Percentiles rank a stretch among this genome's conserved stretches.
These are phyloP conservation scores for Candida hispaniensis DNA, from an alignment of 805 yeast genomes.

Conservation along the genomic window DNA sequence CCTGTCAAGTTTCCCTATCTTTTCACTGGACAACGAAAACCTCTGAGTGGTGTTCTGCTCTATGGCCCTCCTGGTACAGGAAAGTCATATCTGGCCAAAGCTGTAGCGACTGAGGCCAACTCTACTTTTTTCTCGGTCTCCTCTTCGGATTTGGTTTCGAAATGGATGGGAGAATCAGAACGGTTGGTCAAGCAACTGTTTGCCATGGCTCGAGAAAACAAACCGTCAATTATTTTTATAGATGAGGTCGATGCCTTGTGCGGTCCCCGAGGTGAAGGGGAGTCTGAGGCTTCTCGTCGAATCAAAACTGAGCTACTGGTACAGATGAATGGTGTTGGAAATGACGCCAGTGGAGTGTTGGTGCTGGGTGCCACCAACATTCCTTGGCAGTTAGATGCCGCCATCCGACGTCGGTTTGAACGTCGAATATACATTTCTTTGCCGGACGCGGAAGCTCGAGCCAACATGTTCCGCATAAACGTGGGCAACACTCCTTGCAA, in stretches of 20 bases:
- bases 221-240: conserved; percentile 90
- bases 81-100: conserved; percentile 92
- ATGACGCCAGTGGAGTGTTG: conserved; percentile 82
- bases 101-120: conserved; percentile 97
- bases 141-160: conserved; percentile 90
- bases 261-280: conserved; percentile 97
- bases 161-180: conserved; percentile 99
- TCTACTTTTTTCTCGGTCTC: conserved; percentile 93
- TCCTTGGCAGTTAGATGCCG: conserved; percentile 98
- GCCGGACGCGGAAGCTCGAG: conserved; percentile 88
- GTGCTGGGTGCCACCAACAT: conserved; percentile 97
- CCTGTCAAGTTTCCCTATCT: conserved; percentile 95
- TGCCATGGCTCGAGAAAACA: conserved; percentile 91
- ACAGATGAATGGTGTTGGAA: conserved; percentile 99
- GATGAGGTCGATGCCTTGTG: conserved; percentile 98
- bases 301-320: conserved; percentile 92
- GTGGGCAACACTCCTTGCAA: conserved; percentile 84
- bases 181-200: conserved; percentile 90
- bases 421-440: conserved; percentile 87
- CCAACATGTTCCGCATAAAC: conserved; percentile 87
- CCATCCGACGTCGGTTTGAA: conserved; percentile 93
- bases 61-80: conserved; percentile 98
- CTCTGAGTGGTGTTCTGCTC: conserved; percentile 77
- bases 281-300: conserved; percentile 90
- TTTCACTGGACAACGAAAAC: conserved; percentile 89